Conservation (phyloP, 768 basidiomycete species). For the Naematelia aurantialba region DNA sequence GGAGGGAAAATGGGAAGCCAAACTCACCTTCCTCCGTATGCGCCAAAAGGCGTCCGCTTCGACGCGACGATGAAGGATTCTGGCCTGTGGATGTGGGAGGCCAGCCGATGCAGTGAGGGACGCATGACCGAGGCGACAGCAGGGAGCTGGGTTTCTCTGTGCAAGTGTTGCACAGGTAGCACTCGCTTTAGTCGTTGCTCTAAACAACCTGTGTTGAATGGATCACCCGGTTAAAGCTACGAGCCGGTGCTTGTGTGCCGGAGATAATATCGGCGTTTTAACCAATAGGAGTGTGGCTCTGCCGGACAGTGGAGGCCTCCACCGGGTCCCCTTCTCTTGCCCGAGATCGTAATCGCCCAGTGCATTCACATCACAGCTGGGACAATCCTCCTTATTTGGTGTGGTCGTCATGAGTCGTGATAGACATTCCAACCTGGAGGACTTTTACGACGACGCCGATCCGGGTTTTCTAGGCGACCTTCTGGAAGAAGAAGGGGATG, state of each 20-base stretch:
- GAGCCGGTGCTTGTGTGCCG: too few relatives aligned
- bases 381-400: too few relatives aligned
- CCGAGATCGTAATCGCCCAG: too few relatives aligned
- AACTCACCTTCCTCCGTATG: slow-evolving; percentile 51
- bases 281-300: not conserved
- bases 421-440: slow-evolving; percentile 4
- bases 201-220: not conserved
- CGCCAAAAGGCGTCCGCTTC: slow-evolving; percentile 52
- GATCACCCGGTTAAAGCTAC: not conserved
- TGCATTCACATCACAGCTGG: too few relatives aligned
- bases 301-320: not conserved
- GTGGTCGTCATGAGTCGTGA: not conserved
- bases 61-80: slow-evolving; percentile 45
- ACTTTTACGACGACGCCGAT: slow-evolving; percentile 14
- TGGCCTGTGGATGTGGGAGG: slow-evolving; percentile 25
- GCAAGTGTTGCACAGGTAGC: not conserved
- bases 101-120: slow-evolving; percentile 19
- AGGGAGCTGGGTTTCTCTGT: not conserved
- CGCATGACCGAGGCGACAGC: too few relatives aligned
- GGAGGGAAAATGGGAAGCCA: not conserved
- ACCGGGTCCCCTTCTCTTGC: too few relatives aligned
- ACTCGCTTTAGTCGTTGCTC: not conserved
- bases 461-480: slow-evolving; percentile 9
- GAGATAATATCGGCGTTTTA: not conserved
- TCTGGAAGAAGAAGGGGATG: slow-evolving; percentile 25